Evolutionary conservation across 2,329 filamentous ascomycete genomes (phyloP).

Genomic region (Sphaerostilbella broomeana): DNA sequence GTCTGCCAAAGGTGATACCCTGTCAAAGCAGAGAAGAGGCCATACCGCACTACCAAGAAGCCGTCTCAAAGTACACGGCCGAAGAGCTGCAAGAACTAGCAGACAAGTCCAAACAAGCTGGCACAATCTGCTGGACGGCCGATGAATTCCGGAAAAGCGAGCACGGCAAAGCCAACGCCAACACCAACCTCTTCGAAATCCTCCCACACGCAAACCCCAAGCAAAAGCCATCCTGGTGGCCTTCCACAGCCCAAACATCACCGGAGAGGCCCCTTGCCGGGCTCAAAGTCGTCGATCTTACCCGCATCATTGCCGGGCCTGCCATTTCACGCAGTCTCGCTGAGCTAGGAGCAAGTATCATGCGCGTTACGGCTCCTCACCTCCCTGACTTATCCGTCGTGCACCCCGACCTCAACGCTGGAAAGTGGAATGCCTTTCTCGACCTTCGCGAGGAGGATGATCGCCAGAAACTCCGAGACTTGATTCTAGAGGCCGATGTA

Average conservation of each 20-base stretch:
- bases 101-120: constrained; percentile 19
- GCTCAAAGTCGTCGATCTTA: constrained; percentile 44
- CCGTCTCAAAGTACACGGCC: constrained; percentile 11
- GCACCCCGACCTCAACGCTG: constrained; percentile 42
- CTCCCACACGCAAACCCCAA: neutral
- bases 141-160: constrained; percentile 23
- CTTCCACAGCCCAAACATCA: neutral
- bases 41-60: constrained; percentile 12
- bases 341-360: constrained; percentile 56
- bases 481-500: constrained; percentile 41
- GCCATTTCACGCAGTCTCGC: constrained; percentile 3
- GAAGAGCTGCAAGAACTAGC: constrained; percentile 15
- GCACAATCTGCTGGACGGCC: constrained; percentile 19
- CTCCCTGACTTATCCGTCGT: neutral
- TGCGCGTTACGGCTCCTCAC: constrained; percentile 50
- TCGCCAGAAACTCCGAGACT: constrained; percentile 30
- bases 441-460: constrained; percentile 40
- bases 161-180: constrained; percentile 20
- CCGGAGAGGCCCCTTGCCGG: constrained; percentile 34
- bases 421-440: constrained; percentile 55
- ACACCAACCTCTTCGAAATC: constrained; percentile 9
- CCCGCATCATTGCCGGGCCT: constrained; percentile 14
- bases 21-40: constrained; percentile 14
- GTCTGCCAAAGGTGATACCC: no score
- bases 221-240: constrained; percentile 14